A percentile compares a stretch with the other conserved stretches of the same genome.
These are phyloP conservation scores for Monosporozyma aquatica DNA, from an alignment of 805 yeast species.

Conservation along the genomic window DNA sequence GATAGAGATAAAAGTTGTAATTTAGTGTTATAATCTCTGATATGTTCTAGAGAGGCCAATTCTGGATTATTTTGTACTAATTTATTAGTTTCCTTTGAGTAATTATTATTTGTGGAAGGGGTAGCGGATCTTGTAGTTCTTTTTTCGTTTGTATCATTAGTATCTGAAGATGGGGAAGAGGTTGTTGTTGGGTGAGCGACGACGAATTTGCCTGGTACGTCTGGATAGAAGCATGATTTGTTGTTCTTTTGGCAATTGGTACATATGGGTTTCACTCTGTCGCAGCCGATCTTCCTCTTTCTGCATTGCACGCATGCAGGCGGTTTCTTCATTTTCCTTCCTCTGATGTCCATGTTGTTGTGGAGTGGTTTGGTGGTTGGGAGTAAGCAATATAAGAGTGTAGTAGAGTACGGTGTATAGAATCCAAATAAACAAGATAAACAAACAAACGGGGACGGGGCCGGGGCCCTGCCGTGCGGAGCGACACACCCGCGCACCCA, in stretches of 20 bases:
- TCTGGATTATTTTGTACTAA: conserved; percentile 12
- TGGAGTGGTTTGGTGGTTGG: too few relatives aligned
- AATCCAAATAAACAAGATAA: too few relatives aligned
- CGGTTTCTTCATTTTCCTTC: conserved; percentile 9
- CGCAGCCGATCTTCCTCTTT: conserved; percentile 33
- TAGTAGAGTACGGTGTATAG: too few relatives aligned
- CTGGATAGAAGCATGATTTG: neutral
- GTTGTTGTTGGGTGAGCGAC: neutral
- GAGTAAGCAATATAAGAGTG: too few relatives aligned
- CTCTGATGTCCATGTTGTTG: neutral
- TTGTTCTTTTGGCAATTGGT: conserved; percentile 26
- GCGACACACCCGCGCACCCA: too few relatives aligned
- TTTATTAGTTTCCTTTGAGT: conserved; percentile 22
- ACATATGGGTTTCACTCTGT: conserved; percentile 36
- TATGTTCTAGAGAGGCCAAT: conserved; percentile 24
- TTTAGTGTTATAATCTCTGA: conserved; percentile 24
- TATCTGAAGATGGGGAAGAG: neutral
- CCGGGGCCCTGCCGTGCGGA: too few relatives aligned
- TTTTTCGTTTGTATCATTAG: too few relatives aligned
- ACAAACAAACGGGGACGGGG: too few relatives aligned
- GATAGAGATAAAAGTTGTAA: conserved; percentile 22
- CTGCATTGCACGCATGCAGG: conserved; percentile 28
- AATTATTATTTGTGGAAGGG: neutral
- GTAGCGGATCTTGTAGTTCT: too few relatives aligned
- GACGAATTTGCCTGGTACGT: conserved; percentile 3